These are phyloP conservation scores for Trichoderma breve DNA, from an alignment of 2,329 filamentous ascomycete genomes.

Conservation along the genomic window DNA sequence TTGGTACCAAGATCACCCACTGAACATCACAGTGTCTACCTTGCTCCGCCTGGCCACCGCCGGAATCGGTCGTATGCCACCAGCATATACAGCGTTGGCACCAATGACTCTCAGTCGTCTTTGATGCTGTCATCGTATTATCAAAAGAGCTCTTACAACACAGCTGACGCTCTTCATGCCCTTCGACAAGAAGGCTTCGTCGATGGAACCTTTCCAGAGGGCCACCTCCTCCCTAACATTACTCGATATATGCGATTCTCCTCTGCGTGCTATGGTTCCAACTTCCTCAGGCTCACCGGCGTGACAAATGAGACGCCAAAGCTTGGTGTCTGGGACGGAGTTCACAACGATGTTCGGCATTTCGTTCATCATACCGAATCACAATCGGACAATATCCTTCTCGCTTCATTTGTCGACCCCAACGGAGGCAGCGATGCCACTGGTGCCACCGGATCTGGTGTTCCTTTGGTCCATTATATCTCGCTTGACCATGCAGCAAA, in stretches of 20 bases:
- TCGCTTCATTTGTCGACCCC: constrained; percentile 69
- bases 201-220: constrained; percentile 57
- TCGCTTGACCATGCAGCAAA: constrained; percentile 69
- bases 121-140: constrained; percentile 50
- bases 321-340: constrained; percentile 44
- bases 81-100: constrained; percentile 61
- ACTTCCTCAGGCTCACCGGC: constrained; percentile 62
- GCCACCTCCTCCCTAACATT: constrained; percentile 61
- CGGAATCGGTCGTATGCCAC: constrained; percentile 38
- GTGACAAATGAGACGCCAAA: constrained; percentile 53
- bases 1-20: constrained; percentile 46
- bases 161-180: constrained; percentile 47
- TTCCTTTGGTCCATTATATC: constrained; percentile 71
- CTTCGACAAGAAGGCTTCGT: constrained; percentile 54
- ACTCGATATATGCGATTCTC: constrained; percentile 65
- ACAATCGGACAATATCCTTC: constrained; percentile 56
- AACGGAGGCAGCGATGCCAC: constrained; percentile 64
- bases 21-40: constrained; percentile 26
- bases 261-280: constrained; percentile 63
- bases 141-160: constrained; percentile 48
- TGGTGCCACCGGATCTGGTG: constrained; percentile 62
- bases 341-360: constrained; percentile 60
- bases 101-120: constrained; percentile 55
- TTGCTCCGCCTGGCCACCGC: constrained; percentile 27
- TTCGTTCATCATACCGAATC: constrained; percentile 63